phyloP scores from a whole-genome alignment of 2,329 filamentous ascomycete species.

The Pseudogymnoascus sp. region DNA sequence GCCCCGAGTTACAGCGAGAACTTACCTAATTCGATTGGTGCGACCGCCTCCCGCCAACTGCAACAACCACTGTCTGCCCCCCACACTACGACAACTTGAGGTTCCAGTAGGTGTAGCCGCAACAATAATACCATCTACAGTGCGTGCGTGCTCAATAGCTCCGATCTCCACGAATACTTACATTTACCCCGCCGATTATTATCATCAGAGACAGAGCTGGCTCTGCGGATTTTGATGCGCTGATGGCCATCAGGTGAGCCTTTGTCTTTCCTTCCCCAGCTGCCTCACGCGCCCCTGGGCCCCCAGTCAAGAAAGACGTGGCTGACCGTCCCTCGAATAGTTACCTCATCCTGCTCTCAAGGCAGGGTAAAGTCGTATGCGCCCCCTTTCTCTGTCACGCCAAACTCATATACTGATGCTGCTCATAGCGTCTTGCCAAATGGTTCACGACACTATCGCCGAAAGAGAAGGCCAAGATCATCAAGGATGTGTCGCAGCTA shows the following conservation, averaged over 20 bases:
- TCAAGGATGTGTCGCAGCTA: constrained; percentile 98
- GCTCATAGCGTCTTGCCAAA: constrained; percentile 81
- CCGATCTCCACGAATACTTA: not conserved
- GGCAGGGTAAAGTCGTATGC: constrained; percentile 97
- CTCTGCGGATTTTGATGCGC: constrained; percentile 16
- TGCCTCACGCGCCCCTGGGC: constrained; percentile 15
- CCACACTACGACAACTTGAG: constrained; percentile 1
- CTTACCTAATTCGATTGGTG: constrained; percentile 1
- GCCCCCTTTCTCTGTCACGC: constrained; percentile 32
- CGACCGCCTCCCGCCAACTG: not conserved
- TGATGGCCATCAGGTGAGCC: constrained; percentile 47
- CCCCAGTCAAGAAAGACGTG: not conserved
- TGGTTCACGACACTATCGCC: constrained; percentile 98
- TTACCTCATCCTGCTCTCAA: constrained; percentile 93
- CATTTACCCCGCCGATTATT: not conserved
- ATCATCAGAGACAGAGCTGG: constrained; percentile 5
- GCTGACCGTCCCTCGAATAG: constrained; percentile 39
- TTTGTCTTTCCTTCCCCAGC: not conserved
- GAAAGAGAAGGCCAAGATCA: constrained; percentile 98
- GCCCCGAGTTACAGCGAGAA: constrained; percentile 2
- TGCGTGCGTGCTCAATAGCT: constrained; percentile 4
- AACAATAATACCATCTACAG: constrained; percentile 2
- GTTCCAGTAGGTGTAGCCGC: not conserved
- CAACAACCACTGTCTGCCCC: not conserved
- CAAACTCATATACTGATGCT: constrained; percentile 13